Conservation (phyloP, 148 eudicot genomes). For the Chenopodium berlandieri region DNA sequence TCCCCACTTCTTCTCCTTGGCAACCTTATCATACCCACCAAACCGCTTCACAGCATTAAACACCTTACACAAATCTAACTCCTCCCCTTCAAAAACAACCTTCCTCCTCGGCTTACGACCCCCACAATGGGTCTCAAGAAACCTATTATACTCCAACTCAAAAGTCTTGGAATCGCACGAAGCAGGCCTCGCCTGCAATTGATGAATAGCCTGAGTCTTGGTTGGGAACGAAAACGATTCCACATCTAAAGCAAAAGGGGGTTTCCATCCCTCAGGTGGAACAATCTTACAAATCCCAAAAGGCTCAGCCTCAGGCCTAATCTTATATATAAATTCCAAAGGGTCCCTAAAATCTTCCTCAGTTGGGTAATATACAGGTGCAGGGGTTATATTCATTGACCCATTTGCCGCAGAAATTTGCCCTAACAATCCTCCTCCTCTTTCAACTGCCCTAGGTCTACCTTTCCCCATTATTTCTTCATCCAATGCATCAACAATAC, state of each 20-base stretch:
- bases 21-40: conserved; percentile 91
- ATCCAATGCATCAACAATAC: conserved; percentile 28
- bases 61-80: conserved; percentile 83
- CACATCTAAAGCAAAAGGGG: conserved; percentile 81
- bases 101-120: conserved; percentile 68
- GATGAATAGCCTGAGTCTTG: conserved; percentile 90
- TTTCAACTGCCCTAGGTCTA: conserved; percentile 88
- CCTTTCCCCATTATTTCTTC: conserved; percentile 92
- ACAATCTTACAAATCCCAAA: conserved; percentile 95
- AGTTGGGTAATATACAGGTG: conserved; percentile 82
- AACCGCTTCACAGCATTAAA: conserved; percentile 89
- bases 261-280: conserved; percentile 86
- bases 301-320: conserved; percentile 85
- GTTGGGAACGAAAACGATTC: conserved; percentile 70
- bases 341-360: conserved; percentile 98
- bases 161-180: conserved; percentile 91
- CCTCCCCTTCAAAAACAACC: conserved; percentile 91
- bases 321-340: conserved; percentile 73
- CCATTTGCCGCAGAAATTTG: conserved; percentile 40
- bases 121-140: conserved; percentile 73
- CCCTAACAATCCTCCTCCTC: conserved; percentile 67
- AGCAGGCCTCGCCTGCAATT: conserved; percentile 79
- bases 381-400: conserved; percentile 53
- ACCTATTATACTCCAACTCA: conserved; percentile 81
- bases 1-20: conserved; percentile 89